phyloP scores from a whole-genome alignment of 1,284 basidiomycete species.

The Malassezia nana region DNA sequence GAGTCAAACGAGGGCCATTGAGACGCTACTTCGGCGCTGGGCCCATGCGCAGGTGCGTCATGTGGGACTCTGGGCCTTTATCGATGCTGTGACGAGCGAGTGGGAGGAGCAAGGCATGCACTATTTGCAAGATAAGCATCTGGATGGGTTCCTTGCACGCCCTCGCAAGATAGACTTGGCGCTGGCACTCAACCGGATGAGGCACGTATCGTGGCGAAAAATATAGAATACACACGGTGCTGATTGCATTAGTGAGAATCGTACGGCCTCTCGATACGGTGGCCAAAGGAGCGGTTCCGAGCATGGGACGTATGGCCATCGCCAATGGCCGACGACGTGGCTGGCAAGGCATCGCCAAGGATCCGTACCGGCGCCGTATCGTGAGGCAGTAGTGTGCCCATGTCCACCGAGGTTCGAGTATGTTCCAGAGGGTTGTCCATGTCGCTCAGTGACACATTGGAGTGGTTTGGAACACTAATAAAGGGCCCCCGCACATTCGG shows the following conservation, averaged over 20 bases:
- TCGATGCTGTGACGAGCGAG: neutral
- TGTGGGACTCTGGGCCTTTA: neutral
- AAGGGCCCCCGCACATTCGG: slow-evolving; percentile 2
- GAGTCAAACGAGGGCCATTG: slow-evolving; percentile 17
- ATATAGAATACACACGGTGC: neutral
- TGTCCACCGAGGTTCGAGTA: slow-evolving; percentile 5
- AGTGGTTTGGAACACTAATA: slow-evolving; percentile 10
- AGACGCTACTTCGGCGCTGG: slow-evolving; percentile 10
- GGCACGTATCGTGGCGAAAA: neutral
- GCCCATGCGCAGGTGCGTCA: neutral
- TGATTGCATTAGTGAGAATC: neutral
- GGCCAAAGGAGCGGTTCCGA: slow-evolving; percentile 13
- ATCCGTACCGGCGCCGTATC: neutral
- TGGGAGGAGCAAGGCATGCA: slow-evolving; percentile 4
- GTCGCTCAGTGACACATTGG: slow-evolving; percentile 4
- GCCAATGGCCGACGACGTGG: slow-evolving; percentile 12
- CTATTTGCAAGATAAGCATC: neutral
- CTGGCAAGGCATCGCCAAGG: neutral
- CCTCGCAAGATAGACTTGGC: slow-evolving; percentile 11
- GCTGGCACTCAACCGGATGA: slow-evolving; percentile 12
- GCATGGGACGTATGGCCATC: slow-evolving; percentile 5
- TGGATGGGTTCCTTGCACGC: slow-evolving; percentile 13
- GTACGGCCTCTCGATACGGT: slow-evolving; percentile 4
- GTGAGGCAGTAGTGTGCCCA: slow-evolving; percentile 7
- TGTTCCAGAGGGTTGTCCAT: slow-evolving; percentile 1